Conservation (phyloP, 2,329 filamentous ascomycete genomes). For the Arachnomyces sp. region DNA sequence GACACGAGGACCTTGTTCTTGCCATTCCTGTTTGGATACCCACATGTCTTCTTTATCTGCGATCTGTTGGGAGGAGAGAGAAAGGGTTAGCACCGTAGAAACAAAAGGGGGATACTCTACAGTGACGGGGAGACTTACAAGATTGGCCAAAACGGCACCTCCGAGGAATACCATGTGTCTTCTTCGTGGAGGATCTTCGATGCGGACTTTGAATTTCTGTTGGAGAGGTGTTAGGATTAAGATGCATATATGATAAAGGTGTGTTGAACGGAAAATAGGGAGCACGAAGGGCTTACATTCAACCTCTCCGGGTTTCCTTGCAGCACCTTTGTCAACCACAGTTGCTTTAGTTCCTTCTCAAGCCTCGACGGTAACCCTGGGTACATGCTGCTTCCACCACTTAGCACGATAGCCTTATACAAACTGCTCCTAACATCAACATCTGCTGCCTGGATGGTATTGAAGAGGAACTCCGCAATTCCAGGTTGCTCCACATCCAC, state of each 20-base stretch:
- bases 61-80: constrained; percentile 49
- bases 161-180: constrained; percentile 99
- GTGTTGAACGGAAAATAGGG: neutral
- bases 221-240: constrained; percentile 3
- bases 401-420: constrained; percentile 96
- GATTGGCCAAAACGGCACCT: constrained; percentile 91
- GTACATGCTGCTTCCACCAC: constrained; percentile 98
- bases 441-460: constrained; percentile 93
- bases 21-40: constrained; percentile 95
- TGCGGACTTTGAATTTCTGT: constrained; percentile 97
- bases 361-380: constrained; percentile 86
- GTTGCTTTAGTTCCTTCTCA: constrained; percentile 97
- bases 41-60: constrained; percentile 99
- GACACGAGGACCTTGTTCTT: constrained; percentile 77
- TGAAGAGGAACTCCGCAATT: constrained; percentile 95
- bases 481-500: constrained; percentile 96
- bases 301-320: constrained; percentile 86
- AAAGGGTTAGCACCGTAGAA: constrained; percentile 1
- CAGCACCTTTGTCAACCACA: constrained; percentile 90
- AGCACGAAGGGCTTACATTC: constrained; percentile 43
- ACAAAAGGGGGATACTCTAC: neutral
- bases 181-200: constrained; percentile 92
- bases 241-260: neutral
- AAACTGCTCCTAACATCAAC: constrained; percentile 89
- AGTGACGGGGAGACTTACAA: constrained; percentile 44